A percentile compares a stretch with the other conserved stretches of the same genome.
phyloP scores from a whole-genome alignment of 2,329 filamentous ascomycete species.

The Dactylellina drechsleri region DNA sequence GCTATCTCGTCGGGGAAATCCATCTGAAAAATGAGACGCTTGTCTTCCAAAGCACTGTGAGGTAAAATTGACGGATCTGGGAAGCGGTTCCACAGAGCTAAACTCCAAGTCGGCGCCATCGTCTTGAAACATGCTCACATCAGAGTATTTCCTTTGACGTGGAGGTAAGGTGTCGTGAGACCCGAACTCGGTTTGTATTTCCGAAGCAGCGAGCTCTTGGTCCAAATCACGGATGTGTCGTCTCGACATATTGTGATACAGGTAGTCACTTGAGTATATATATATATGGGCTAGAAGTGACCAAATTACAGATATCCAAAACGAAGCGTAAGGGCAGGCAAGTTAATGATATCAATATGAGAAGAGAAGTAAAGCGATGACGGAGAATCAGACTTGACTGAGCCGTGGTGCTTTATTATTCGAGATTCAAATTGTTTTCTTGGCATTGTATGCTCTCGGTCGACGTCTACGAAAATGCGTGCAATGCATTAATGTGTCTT shows the following conservation, averaged over 20 bases:
- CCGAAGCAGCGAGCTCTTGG: conserved; percentile 21
- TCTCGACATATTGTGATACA: conserved; percentile 11
- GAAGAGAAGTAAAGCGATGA: too few species aligned
- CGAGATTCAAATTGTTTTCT: too few species aligned
- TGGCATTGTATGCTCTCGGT: too few species aligned
- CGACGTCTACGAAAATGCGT: too few species aligned
- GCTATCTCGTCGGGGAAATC: background rate
- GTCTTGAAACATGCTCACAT: conserved; percentile 34
- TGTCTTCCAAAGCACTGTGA: conserved; percentile 17
- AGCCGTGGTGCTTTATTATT: background rate
- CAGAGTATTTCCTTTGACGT: conserved; percentile 25
- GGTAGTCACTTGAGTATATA: too few species aligned
- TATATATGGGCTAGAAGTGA: too few species aligned
- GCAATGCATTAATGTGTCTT: too few species aligned
- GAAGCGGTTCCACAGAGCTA: conserved; percentile 31
- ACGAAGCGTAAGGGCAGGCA: too few species aligned
- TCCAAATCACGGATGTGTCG: conserved; percentile 26
- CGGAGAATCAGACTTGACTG: too few species aligned
- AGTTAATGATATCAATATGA: too few species aligned
- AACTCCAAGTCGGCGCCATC: conserved; percentile 29
- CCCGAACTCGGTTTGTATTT: conserved; percentile 25
- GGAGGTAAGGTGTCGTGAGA: background rate
- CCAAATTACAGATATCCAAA: too few species aligned
- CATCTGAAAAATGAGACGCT: background rate
- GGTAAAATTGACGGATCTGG: background rate